A percentile compares a stretch with the other conserved stretches of the same genome.
Evolutionary conservation across 192 early-diverging fungal species (phyloP).

Genomic region (Backusella circina): DNA sequence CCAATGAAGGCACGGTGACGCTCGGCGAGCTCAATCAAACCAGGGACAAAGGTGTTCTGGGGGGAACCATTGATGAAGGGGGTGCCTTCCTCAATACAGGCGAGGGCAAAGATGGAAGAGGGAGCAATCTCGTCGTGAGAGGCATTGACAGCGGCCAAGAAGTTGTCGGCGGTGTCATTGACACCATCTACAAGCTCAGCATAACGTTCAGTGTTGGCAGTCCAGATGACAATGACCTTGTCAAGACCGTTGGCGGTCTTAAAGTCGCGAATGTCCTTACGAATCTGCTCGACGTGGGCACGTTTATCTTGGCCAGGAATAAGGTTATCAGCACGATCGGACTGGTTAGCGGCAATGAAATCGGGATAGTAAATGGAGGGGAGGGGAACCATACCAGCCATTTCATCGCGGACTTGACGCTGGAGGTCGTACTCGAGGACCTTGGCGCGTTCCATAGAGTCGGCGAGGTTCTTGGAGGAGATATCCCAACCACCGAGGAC

Average conservation of each 20-base stretch:
- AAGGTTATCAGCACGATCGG: conserved; percentile 93
- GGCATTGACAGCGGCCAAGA: conserved; percentile 74
- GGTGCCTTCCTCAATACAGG: conserved; percentile 91
- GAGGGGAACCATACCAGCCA: conserved; percentile 80
- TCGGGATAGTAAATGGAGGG: conserved; percentile 98
- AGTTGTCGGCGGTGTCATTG: conserved; percentile 95
- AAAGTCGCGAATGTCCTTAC: conserved; percentile 95
- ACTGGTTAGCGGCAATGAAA: conserved; percentile 99
- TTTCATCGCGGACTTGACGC: conserved; percentile 82
- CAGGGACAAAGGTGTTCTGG: conserved; percentile 99
- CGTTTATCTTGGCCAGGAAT: conserved; percentile 80
- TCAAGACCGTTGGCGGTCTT: conserved; percentile 86
- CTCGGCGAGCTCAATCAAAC: conserved; percentile 86
- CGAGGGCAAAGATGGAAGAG: conserved; percentile 94
- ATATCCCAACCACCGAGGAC: conserved; percentile 99
- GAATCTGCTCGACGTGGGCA: conserved; percentile 89
- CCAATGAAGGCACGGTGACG: conserved; percentile 88
- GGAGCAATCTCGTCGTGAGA: conserved; percentile 93
- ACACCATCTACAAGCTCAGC: conserved; percentile 82
- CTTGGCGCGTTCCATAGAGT: conserved; percentile 92
- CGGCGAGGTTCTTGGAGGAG: conserved; percentile 77
- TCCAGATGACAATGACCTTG: conserved; percentile 96
- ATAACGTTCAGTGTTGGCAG: conserved; percentile 98
- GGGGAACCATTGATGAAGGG: conserved; percentile 99
- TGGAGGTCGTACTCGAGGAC: conserved; percentile 97